Conservation (phyloP, 164 flowering plant species). For the Taxillus chinensis region DNA sequence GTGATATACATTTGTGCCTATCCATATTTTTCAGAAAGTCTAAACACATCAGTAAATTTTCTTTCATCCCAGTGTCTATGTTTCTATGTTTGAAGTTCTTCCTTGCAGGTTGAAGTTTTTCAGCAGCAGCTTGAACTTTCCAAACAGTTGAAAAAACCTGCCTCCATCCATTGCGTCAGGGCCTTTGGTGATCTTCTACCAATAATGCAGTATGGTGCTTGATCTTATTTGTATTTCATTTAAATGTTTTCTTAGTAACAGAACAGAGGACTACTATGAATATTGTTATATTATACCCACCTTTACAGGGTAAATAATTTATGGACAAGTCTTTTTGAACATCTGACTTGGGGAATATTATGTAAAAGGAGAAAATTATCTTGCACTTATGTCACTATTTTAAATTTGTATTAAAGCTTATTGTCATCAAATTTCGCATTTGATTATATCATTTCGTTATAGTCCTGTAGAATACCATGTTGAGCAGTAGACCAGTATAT, state of each 20-base stretch:
- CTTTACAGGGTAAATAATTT: no score
- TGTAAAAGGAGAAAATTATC: no score
- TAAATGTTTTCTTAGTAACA: background rate
- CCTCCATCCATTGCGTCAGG: slow-evolving; percentile 86
- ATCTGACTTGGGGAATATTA: no score
- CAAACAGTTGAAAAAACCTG: slow-evolving; percentile 69
- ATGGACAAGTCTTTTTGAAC: no score
- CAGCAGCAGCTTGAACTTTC: slow-evolving; percentile 81
- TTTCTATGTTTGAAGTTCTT: background rate
- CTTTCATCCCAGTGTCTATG: background rate
- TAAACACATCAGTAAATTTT: background rate
- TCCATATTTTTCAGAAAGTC: background rate
- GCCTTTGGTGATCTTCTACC: slow-evolving; percentile 90
- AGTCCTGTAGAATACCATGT: no score
- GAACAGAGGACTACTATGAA: background rate
- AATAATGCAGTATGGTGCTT: slow-evolving; percentile 46
- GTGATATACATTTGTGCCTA: background rate
- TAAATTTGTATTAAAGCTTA: no score
- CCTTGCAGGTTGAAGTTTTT: slow-evolving; percentile 52
- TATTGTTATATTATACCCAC: background rate
- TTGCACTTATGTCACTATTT: no score
- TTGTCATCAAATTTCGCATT: no score
- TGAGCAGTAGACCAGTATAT: no score
- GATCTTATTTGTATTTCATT: background rate
- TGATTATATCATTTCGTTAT: no score